Conservation (phyloP, 129 eudicot genomes). For the Tagetes patula region DNA sequence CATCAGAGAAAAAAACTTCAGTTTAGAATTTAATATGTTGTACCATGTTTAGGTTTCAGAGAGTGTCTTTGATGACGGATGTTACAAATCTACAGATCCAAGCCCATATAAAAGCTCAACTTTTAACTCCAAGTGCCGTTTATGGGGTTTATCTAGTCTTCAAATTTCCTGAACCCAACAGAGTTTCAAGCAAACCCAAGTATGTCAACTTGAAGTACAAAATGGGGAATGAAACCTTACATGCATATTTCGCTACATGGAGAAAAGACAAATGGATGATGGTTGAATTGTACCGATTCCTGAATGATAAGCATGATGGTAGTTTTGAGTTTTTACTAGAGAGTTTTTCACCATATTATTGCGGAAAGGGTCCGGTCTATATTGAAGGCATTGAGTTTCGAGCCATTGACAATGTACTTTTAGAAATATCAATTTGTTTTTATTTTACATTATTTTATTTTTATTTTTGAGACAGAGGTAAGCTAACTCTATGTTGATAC, state of each 20-base stretch:
- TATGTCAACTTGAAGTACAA: slow-evolving; percentile 8
- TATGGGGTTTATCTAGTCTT: not conserved
- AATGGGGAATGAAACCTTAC: not conserved
- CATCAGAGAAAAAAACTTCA: no score
- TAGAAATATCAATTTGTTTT: not conserved
- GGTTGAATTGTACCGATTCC: not conserved
- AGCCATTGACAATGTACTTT: slow-evolving; percentile 3
- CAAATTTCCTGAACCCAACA: not conserved
- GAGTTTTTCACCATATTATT: slow-evolving; percentile 1
- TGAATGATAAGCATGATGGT: not conserved
- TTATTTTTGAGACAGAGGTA: no score
- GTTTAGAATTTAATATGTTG: not conserved
- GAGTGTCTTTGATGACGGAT: not conserved
- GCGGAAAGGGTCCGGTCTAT: slow-evolving; percentile 6
- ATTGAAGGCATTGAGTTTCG: slow-evolving; percentile 15
- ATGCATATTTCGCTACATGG: slow-evolving; percentile 12
- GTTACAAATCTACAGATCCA: not conserved
- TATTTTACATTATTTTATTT: not conserved
- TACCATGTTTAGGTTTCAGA: not conserved
- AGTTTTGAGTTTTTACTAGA: slow-evolving; percentile 12
- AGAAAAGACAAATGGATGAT: slow-evolving; percentile 10
- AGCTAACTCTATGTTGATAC: not conserved
- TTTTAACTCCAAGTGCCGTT: not conserved
- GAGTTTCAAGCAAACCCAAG: not conserved
- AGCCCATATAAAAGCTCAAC: not conserved